Conservation (phyloP, 2,329 filamentous ascomycete species). For the Penicillium palitans region DNA sequence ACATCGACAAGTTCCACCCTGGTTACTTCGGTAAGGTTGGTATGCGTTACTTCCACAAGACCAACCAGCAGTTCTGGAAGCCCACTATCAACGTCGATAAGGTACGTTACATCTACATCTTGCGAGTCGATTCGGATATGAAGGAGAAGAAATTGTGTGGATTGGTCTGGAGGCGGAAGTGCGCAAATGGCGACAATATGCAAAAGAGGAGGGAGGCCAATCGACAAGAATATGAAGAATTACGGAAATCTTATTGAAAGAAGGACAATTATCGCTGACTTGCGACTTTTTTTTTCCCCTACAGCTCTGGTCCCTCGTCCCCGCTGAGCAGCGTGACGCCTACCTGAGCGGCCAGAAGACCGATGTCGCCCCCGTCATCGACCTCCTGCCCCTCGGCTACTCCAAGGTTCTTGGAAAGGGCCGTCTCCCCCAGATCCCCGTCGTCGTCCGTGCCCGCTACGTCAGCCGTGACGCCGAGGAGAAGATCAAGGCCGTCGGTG, state of each 20-base stretch:
- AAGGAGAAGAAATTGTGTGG: constrained; percentile 4
- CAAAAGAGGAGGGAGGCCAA: constrained; percentile 2
- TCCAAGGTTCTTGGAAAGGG: constrained; percentile 99
- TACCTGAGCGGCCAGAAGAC: constrained; percentile 79
- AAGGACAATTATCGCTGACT: constrained; percentile 19
- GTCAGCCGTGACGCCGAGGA: constrained; percentile 94
- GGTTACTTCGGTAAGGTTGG: constrained; percentile 99
- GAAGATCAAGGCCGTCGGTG: constrained; percentile 98
- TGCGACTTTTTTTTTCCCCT: constrained; percentile 7
- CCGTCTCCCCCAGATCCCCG: constrained; percentile 84
- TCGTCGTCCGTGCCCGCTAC: constrained; percentile 93
- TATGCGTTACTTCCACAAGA: constrained; percentile 97
- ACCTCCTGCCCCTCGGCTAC: constrained; percentile 96
- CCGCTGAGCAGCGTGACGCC: constrained; percentile 86
- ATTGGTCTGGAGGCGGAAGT: constrained; percentile 5
- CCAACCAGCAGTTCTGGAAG: constrained; percentile 96
- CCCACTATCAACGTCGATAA: constrained; percentile 98
- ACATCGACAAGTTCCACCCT: constrained; percentile 90
- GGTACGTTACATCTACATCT: constrained; percentile 55
- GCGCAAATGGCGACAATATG: not conserved
- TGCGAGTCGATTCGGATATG: constrained; percentile 11
- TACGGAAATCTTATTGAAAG: not conserved
- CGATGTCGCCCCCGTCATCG: constrained; percentile 94
- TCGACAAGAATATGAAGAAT: not conserved
- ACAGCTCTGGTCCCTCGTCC: constrained; percentile 93